phyloP scores from a whole-genome alignment of 495 filamentous ascomycete genomes.

The Aspergillus leporis region DNA sequence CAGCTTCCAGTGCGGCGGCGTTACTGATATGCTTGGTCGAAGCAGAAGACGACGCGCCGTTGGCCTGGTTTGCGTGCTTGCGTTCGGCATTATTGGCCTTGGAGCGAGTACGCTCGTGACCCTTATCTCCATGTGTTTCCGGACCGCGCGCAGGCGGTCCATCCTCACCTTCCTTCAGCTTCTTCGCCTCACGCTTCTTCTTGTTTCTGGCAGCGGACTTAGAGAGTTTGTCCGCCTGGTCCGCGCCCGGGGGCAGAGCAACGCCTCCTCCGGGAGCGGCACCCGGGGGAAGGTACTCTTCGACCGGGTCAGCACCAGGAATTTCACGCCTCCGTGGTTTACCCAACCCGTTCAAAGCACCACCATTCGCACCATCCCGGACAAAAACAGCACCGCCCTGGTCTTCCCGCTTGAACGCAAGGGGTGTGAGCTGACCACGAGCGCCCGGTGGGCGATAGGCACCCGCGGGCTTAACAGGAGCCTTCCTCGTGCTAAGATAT shows the following conservation, averaged over 20 bases:
- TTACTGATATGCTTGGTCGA: slow-evolving; percentile 47
- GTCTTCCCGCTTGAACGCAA: slow-evolving; percentile 97
- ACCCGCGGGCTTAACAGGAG: slow-evolving; percentile 89
- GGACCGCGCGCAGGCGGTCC: slow-evolving; percentile 57
- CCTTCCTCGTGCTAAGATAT: slow-evolving; percentile 83
- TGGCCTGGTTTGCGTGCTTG: slow-evolving; percentile 41
- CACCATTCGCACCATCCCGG: slow-evolving; percentile 69
- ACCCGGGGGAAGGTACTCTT: slow-evolving; percentile 62
- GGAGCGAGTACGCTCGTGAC: slow-evolving; percentile 59
- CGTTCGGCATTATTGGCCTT: slow-evolving; percentile 46
- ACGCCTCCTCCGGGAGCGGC: slow-evolving; percentile 73
- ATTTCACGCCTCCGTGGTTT: slow-evolving; percentile 67
- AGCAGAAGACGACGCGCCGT: slow-evolving; percentile 29
- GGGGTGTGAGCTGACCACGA: slow-evolving; percentile 79
- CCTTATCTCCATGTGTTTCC: slow-evolving; percentile 56
- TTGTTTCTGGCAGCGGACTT: slow-evolving; percentile 95
- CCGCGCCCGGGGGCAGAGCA: slow-evolving; percentile 52
- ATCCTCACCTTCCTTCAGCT: slow-evolving; percentile 74
- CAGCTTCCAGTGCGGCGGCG: slow-evolving; percentile 22
- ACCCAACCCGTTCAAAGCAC: slow-evolving; percentile 77
- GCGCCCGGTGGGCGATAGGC: slow-evolving; percentile 97
- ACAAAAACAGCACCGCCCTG: slow-evolving; percentile 90
- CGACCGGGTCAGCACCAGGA: slow-evolving; percentile 72
- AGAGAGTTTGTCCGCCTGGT: slow-evolving; percentile 70
- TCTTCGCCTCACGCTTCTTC: slow-evolving; percentile 98